Evolutionary conservation across 2,329 filamentous ascomycete species (phyloP).

Genomic region (Ophiostoma piceae): DNA sequence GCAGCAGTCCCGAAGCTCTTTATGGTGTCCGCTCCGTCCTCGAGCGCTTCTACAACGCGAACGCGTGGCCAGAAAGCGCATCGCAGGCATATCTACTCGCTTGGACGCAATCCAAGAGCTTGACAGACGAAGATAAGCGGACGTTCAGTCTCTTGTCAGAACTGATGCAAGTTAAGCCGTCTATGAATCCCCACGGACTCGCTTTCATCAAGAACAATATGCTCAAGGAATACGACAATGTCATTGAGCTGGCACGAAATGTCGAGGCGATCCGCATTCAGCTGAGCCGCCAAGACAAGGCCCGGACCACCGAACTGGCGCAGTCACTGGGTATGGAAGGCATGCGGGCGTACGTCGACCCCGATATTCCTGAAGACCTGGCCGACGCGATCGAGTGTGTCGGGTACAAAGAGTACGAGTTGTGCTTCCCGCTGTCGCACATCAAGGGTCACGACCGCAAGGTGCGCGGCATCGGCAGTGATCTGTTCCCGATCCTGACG

Average conservation of each 20-base stretch:
- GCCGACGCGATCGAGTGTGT: conserved; percentile 27
- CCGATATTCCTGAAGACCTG: conserved; percentile 26
- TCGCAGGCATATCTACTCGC: conserved; percentile 24
- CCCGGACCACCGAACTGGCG: conserved; percentile 20
- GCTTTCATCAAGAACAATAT: conserved; percentile 20
- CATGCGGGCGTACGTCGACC: conserved; percentile 21
- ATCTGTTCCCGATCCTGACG: conserved; percentile 26
- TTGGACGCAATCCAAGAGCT: conserved; percentile 24
- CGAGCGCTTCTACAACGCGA: conserved; percentile 21
- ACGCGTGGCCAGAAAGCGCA: conserved; percentile 23
- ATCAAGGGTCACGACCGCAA: conserved; percentile 26
- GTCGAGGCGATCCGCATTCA: conserved; percentile 25
- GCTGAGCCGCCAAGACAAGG: conserved; percentile 22
- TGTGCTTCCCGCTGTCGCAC: conserved; percentile 28
- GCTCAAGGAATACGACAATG: conserved; percentile 24
- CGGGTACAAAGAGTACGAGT: conserved; percentile 28
- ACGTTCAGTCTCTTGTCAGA: conserved; percentile 20
- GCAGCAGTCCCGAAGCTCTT: conserved; percentile 12
- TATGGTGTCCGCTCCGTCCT: conserved; percentile 24
- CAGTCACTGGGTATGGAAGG: conserved; percentile 26
- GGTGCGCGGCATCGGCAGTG: conserved; percentile 26
- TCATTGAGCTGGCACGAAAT: conserved; percentile 25
- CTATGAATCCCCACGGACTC: conserved; percentile 21
- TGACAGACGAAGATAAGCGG: conserved; percentile 24
- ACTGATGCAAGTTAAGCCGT: conserved; percentile 23